Evolutionary conservation across 2,329 filamentous ascomycete species (phyloP), one percentile per base, ranked within the genome.

Genomic region (Corinectria fuckeliana): DNA sequence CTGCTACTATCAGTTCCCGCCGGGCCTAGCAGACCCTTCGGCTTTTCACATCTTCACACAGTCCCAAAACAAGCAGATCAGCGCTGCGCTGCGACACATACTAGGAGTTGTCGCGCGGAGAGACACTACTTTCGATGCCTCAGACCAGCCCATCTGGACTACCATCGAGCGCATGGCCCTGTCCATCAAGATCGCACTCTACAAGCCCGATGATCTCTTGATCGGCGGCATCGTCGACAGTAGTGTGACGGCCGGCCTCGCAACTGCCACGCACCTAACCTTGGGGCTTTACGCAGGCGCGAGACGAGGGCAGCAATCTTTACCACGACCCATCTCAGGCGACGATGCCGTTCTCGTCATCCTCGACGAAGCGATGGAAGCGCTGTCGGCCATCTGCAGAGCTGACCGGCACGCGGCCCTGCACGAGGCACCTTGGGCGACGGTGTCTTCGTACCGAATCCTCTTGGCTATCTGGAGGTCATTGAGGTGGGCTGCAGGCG

Each of bases 141-240:
- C n/a, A 1, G 62, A 72, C 30, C 64, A 57, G 18, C 61, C 66
- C 9, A 63, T 73, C 5, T 70, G 72, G 71, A 66, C 64, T n/a
- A 64, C 65, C 3, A 67, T 71, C 13, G 62, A 71, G 25, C 61
- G 70, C 5, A 64, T 74, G 44, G 61, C 60, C 18, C 52, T 70
- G 14, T 70, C 71, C 0, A 60, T 72, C 2, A 71, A 69, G 30
- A 64, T 76, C 16, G 65, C 66, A 6, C 60, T 76, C 10, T 75
- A 69, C 50, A 72, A 69, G 16, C 74, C 74, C 0, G 74, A 76
- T 36, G 66, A 73, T 48, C 64, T 76, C 0, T 54, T 76, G 5
- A 71, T 76, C n/a, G 71, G 70, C 7, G 74, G 74, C 2, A 73
- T 76, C 18, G 72, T 76, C 8, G 73, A 76, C 11, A 72, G 67